Base-by-base conservation (phyloP, 2,329 filamentous ascomycete genomes). In the Ophiosphaerella narmari region DNA sequence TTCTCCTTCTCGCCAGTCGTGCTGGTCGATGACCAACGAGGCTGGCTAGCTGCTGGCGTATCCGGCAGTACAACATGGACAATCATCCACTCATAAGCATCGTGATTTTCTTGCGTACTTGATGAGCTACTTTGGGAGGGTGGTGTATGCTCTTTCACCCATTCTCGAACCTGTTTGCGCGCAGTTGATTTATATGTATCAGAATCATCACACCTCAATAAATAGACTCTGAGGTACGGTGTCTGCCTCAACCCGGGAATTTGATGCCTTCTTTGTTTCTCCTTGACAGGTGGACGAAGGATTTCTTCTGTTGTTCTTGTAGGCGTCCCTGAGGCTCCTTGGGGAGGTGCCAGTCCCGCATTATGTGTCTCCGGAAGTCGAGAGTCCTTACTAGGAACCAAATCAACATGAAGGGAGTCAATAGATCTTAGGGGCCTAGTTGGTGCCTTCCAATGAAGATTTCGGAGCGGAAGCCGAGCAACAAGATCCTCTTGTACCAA, bases 361-460 rank as follows among this genome's bases (percentile, higher is more conserved):
- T 57, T 54, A 26, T 72, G 49, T 59, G 68, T 42, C 61, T 71
- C 54, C 62, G 73, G 49, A 67, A 67, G 58, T 31, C 75, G 72
- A 65, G 75, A 85, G 71, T 66, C 78, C 62, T 74, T 65, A 76
- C 79, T 73, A 7, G 87, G 82, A n/a, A 92, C 80, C 51, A 97
- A 86, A 54, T 96, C 91, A 65, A 97, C 85, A 67, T 97, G 91
- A 35, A 99, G 84, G 11, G 91, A 92, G 67, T 91, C 88, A 71
- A 99, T 99, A 12, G 94, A 97, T 59, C 94, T 88, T 32, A 97
- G 78, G 2, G 94, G 94, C 0, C 94, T 88, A 24, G 88, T 88
- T 54, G 95, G 90, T 12, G 94, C 96, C 73, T 97, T 95, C 94
- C 94, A 99, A 69, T 97, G 91, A 39, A 99, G 85, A 67, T 97